phyloP scores from a whole-genome alignment of 805 yeast genomes.

The Priceomyces fermenticarens region DNA sequence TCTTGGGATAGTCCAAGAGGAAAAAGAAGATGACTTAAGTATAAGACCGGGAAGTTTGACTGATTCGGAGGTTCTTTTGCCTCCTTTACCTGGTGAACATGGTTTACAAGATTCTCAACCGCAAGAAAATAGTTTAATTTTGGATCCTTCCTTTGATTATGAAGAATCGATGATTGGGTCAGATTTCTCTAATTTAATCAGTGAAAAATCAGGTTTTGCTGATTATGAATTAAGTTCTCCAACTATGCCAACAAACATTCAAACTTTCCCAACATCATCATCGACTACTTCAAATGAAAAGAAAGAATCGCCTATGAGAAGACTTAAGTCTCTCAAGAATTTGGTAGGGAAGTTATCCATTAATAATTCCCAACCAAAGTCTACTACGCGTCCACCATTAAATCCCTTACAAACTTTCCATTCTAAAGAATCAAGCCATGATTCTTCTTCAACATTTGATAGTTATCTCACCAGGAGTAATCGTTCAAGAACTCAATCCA shows the following conservation, averaged over 20 bases:
- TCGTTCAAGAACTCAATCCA: conserved; percentile 20
- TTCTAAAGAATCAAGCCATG: conserved; percentile 2
- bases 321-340: conserved; percentile 35
- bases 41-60: neutral
- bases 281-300: neutral
- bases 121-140: neutral
- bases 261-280: conserved; percentile 10
- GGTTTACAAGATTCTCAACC: conserved; percentile 3
- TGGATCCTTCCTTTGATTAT: conserved; percentile 6
- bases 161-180: conserved; percentile 5
- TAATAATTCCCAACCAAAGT: conserved; percentile 5
- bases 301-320: conserved; percentile 26
- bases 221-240: conserved; percentile 17
- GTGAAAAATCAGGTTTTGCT: conserved; percentile 3
- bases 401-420: conserved; percentile 11
- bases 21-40: conserved; percentile 11
- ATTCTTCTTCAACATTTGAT: conserved; percentile 4
- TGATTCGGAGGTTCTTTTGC: conserved; percentile 19
- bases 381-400: conserved; percentile 8
- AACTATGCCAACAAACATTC: conserved; percentile 10
- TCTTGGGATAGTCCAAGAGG: conserved; percentile 33
- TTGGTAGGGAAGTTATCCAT: conserved; percentile 29
- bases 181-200: conserved; percentile 8
- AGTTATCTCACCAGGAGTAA: conserved; percentile 3
- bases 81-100: conserved; percentile 27